These are phyloP conservation scores for Linum lewisii DNA, from an alignment of 345 rosid genomes.

Conservation along the genomic window DNA sequence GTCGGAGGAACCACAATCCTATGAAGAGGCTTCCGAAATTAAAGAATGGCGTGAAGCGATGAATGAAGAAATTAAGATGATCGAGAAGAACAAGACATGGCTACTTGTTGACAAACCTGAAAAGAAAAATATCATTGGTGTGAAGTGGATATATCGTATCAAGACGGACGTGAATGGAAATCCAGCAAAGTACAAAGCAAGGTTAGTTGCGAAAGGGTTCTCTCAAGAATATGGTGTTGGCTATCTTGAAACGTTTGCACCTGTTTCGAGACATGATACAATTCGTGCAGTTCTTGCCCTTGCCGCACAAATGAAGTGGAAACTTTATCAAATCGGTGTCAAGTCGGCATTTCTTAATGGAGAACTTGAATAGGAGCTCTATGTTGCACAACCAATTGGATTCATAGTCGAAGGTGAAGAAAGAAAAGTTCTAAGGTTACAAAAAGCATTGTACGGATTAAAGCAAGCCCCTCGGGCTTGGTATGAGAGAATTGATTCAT, in stretches of 20 bases:
- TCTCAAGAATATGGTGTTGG: background rate
- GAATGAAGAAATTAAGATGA: background rate
- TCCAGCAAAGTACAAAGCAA: background rate
- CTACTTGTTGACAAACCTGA: background rate
- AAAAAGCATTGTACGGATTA: slow-evolving; percentile 7
- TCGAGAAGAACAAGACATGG: slow-evolving; percentile 1
- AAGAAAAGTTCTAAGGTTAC: background rate
- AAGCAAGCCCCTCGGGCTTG: slow-evolving; percentile 8
- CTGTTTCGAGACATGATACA: background rate
- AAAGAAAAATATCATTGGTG: background rate
- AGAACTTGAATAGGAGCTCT: background rate
- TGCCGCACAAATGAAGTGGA: background rate
- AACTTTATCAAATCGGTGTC: background rate
- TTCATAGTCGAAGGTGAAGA: background rate
- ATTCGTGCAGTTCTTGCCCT: slow-evolving; percentile 2
- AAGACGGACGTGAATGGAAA: slow-evolving; percentile 4
- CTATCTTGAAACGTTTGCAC: background rate
- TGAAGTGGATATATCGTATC: background rate
- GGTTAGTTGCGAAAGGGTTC: background rate
- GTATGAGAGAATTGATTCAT: background rate
- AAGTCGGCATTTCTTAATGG: slow-evolving; percentile 3
- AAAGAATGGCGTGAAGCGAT: background rate
- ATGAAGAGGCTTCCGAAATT: no score
- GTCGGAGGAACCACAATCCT: no score
- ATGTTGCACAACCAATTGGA: background rate